Evolutionary conservation across 495 filamentous ascomycete genomes (phyloP).

Genomic region (Bathelium albidoporum): DNA sequence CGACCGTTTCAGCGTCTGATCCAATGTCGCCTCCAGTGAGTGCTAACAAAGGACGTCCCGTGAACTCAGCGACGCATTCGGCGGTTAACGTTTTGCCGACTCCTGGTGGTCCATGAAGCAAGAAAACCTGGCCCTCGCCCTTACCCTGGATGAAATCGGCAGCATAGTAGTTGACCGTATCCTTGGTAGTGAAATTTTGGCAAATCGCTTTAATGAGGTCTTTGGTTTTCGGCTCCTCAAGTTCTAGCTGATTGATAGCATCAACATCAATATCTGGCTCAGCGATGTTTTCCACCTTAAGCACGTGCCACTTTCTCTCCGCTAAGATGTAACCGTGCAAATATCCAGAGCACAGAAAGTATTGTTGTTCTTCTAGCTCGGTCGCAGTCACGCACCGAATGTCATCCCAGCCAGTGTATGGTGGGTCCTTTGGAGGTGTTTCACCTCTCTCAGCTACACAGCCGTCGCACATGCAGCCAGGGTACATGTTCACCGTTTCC

Average conservation of each 20-base stretch:
- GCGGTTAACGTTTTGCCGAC: conserved; percentile 9
- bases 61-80: conserved; percentile 6
- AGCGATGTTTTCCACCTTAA: background rate
- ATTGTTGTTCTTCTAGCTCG: background rate
- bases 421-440: background rate
- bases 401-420: background rate
- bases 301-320: background rate
- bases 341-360: background rate
- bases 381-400: background rate
- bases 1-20: conserved; percentile 48
- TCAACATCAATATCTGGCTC: background rate
- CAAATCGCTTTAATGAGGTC: conserved; percentile 64
- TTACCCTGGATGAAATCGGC: background rate
- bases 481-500: background rate
- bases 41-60: background rate
- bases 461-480: background rate
- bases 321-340: background rate
- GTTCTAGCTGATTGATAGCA: background rate
- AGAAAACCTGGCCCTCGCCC: background rate
- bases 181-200: conserved; percentile 11
- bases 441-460: background rate
- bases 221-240: conserved; percentile 56
- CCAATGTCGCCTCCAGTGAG: conserved; percentile 7
- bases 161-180: background rate
- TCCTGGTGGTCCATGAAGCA: conserved; percentile 9